phyloP scores from a whole-genome alignment of 1,139 yeast genomes.

The Zygoascus meyerae region DNA sequence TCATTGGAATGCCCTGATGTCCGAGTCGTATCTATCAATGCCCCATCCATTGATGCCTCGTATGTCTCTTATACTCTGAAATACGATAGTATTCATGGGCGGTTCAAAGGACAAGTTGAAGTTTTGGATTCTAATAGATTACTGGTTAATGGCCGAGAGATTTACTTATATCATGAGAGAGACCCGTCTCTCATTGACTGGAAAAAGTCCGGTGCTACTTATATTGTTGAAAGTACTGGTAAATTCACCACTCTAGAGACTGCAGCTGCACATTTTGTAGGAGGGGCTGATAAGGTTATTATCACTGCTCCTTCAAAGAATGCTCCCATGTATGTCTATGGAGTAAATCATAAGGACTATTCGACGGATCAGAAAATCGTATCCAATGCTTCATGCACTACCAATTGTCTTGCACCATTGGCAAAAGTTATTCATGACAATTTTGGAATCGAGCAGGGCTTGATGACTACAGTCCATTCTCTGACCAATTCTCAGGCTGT shows the following conservation, averaged over 20 bases:
- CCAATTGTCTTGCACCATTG: conserved; percentile 83
- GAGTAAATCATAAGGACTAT: conserved; percentile 72
- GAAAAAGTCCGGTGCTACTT: conserved; percentile 69
- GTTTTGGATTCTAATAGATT: conserved; percentile 46
- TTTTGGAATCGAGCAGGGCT: conserved; percentile 77
- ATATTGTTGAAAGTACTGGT: conserved; percentile 82
- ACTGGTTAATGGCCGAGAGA: conserved; percentile 59
- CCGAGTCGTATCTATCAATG: conserved; percentile 72
- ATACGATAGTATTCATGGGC: conserved; percentile 82
- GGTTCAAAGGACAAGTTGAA: conserved; percentile 60
- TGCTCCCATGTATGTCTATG: conserved; percentile 84
- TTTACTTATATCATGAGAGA: conserved; percentile 65
- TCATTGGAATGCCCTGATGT: conserved; percentile 63
- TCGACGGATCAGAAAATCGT: conserved; percentile 61
- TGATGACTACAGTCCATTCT: conserved; percentile 87
- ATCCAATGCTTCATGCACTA: conserved; percentile 85
- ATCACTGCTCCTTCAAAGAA: conserved; percentile 84
- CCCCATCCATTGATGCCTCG: conserved; percentile 75
- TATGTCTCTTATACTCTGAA: conserved; percentile 84
- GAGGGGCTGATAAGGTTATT: conserved; percentile 84
- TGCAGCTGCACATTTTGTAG: conserved; percentile 73
- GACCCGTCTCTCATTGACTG: conserved; percentile 78
- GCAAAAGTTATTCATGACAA: conserved; percentile 75
- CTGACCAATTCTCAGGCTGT: conserved; percentile 87
- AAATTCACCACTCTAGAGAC: conserved; percentile 73